phyloP scores from a whole-genome alignment of 176 grass and related monocot species.

The Cenchrus americanus region DNA sequence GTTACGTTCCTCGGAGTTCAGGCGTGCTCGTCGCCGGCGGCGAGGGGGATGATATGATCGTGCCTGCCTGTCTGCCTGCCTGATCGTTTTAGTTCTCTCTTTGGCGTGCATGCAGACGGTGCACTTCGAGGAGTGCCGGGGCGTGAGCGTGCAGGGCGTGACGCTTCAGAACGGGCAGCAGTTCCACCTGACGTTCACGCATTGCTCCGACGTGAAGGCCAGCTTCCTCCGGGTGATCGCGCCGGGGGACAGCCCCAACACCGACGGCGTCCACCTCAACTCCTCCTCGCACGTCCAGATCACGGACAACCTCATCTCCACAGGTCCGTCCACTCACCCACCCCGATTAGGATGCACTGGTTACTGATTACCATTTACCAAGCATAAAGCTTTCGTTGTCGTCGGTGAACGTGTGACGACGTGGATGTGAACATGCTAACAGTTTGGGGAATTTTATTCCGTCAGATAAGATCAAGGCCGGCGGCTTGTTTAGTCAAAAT shows the following conservation, averaged over 20 bases:
- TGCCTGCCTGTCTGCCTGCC: no score
- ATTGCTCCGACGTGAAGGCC: constrained; percentile 62
- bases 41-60: background rate
- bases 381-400: background rate
- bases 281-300: constrained; percentile 50
- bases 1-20: background rate
- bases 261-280: constrained; percentile 88
- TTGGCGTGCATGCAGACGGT: constrained; percentile 49
- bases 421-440: no score
- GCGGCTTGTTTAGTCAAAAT: background rate
- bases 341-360: background rate
- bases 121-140: constrained; percentile 69
- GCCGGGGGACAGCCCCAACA: constrained; percentile 89
- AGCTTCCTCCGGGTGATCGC: constrained; percentile 63
- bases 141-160: constrained; percentile 58
- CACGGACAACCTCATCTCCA: constrained; percentile 59
- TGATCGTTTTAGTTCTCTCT: no score
- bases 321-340: constrained; percentile 43
- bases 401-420: background rate
- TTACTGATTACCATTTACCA: background rate
- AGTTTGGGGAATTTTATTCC: background rate
- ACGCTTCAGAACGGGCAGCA: constrained; percentile 69
- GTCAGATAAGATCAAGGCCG: constrained; percentile 20
- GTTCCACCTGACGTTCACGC: constrained; percentile 76
- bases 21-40: background rate